Percentiles rank a stretch among this genome's conserved stretches.
Conservation (phyloP, 2,329 filamentous ascomycete species). For the Penicillium nordicum region DNA sequence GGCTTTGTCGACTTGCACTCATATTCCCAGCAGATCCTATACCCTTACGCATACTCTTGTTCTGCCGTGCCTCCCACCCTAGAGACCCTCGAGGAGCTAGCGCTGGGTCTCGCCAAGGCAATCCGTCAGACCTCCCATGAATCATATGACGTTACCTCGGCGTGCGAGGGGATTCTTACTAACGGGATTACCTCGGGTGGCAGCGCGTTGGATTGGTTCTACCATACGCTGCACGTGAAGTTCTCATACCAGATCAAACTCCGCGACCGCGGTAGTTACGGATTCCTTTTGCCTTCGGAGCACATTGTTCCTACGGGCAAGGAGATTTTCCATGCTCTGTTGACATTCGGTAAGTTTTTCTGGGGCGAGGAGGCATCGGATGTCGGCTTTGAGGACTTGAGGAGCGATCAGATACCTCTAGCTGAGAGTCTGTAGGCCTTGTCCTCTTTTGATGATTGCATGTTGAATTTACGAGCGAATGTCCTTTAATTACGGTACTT, state of each 20-base stretch:
- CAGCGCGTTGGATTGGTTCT: constrained; percentile 91
- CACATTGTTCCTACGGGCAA: constrained; percentile 86
- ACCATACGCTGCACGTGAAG: constrained; percentile 75
- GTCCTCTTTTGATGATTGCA: constrained; percentile 2
- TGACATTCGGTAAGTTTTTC: constrained; percentile 75
- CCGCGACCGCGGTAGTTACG: constrained; percentile 88
- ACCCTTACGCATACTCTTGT: constrained; percentile 88
- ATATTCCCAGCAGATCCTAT: constrained; percentile 92
- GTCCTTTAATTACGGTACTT: neutral
- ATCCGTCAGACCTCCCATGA: constrained; percentile 78
- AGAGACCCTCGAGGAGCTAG: constrained; percentile 89
- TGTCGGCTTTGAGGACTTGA: neutral
- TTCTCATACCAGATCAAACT: constrained; percentile 94
- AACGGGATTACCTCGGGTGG: constrained; percentile 71
- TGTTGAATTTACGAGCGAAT: constrained; percentile 4
- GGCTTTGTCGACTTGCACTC: constrained; percentile 88
- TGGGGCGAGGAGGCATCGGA: constrained; percentile 12
- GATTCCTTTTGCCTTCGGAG: constrained; percentile 81
- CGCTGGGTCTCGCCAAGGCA: constrained; percentile 80
- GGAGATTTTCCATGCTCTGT: constrained; percentile 77
- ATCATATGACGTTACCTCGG: constrained; percentile 72
- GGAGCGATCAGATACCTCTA: constrained; percentile 11
- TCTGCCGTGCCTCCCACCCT: constrained; percentile 71
- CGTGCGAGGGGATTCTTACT: constrained; percentile 74
- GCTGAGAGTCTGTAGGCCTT: neutral